Evolutionary conservation across 352 stramenopile genomes (phyloP), one percentile per base, ranked within the genome.

Genomic region (Globisporangium cederbergense): DNA sequence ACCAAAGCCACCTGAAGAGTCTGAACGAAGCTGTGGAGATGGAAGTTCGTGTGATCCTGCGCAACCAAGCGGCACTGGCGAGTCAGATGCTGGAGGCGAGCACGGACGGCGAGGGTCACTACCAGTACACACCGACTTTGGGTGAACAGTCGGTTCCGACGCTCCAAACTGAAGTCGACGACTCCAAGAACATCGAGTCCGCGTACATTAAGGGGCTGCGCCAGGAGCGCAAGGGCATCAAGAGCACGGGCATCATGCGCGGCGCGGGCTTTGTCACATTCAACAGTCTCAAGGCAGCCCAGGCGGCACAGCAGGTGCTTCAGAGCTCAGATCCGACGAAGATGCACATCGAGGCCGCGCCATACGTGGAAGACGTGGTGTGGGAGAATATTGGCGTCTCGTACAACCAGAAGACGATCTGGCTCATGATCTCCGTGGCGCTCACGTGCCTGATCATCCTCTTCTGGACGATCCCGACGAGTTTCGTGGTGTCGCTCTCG

Each of bases 371-470:
- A 16, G 81, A 95, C 54, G 74, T 95, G 2, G 81, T 93, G 43
- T 95, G 86, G 86, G 73, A 78, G 49, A 95, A 95, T 54, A 77
- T 95, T 34, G 86, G 86, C 57, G 65, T 93, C 50, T 93, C 84
- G 16, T 77, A 88, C 67, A 90, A 88, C 60, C 68, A 72, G 16
- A 93, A 91, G 58, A 73, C 83, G 55, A 86, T 75, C 50, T 91
- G 80, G 81, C 75, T 79, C 30, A 65, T 90, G 59, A 81, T 93
- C 58, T 93, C 84, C 8, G 65, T 83, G 34, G 75, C 64, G 2
- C 66, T 88, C 7, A 86, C 82, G 20, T 73, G 71, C 6, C 81
- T 71, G 10, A 92, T 95, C 49, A 95, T 95, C 58, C 51, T 95
- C 32, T 88, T 95, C 20, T 95, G 86, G 86, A 93, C 81, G 11